Base-by-base conservation (phyloP, 169 alveolate genomes). In the Cyclospora cayetanensis region DNA sequence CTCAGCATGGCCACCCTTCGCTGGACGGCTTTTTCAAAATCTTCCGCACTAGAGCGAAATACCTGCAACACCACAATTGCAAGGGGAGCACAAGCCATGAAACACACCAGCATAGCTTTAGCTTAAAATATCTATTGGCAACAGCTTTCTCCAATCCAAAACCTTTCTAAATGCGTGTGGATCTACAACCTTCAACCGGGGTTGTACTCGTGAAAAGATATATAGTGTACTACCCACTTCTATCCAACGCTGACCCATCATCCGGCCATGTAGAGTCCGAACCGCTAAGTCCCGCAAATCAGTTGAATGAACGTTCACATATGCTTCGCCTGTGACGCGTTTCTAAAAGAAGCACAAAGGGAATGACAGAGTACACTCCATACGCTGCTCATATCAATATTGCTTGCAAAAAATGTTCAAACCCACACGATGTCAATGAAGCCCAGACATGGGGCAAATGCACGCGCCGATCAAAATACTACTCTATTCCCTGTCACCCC, bases 191-290 rank as follows among this genome's bases (percentile, higher is more conserved):
- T n/a, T n/a, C n/a, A n/a, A n/a, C n/a, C n/a, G n/a, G n/a, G n/a
- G n/a, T n/a, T n/a, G n/a, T n/a, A n/a, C n/a, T n/a, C n/a, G n/a
- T n/a, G n/a, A n/a, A n/a, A n/a, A n/a, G n/a, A n/a, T n/a, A n/a
- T n/a, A n/a, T n/a, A 50, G 22, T 50, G 63, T 11, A 18, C 70
- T 4, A 7, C 92, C 18, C 37, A 92, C 96, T 60, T 94, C 96
- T 63, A 94, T 92, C 96, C 96, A 94, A n/a, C 96, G 93, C 72
- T 79, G 80, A 11, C 96, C 96, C 93, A 94, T 88, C 66, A 90
- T 92, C 42, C 91, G 90, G 53, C 95, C 94, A 76, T 94, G 95
- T 15, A 94, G 94, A 34, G 70, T 80, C 42, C 92, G 43, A 25
- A 94, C 86, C 63, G 94, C 94, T 39, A 66, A 72, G 50, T 94